Evolutionary conservation across 2,329 filamentous ascomycete genomes (phyloP), one percentile per base, ranked within the genome.

Genomic region (Grosmannia clavigera): DNA sequence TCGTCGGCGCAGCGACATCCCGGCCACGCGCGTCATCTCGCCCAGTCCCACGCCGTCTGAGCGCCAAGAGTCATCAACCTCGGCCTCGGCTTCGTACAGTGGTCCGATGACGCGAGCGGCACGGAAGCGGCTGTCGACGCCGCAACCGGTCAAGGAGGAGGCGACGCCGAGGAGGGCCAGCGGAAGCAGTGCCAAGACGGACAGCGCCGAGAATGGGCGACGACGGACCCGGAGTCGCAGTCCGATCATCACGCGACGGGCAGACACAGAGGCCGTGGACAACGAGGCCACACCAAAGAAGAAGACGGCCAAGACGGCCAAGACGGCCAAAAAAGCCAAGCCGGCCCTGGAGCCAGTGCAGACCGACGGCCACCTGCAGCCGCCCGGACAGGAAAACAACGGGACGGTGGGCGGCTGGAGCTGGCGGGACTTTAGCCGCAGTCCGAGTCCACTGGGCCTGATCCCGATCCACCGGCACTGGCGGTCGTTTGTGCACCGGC

Each of bases 381-480:
- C 86, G 14, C 87, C 87, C 3, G 77, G 81, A 3, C 35, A 38
- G 35, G 33, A 6, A 35, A 27, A 27, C 51, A 19, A 19, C 29
- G 5, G n/a, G 29, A 75, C 46, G 10, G 54, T 55, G 33, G 29
- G 66, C 4, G 84, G 86, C 63, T 88, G 87, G 76, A 88, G 81
- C 71, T 95, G 90, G 89, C 83, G 88, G 62, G 89, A 92, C 70
- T 82, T 96, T 70, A 96, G 90, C 68, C 83, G 94, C 64, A 95
- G 90, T 66, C 94, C 94, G 3, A 95, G 90, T 67, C 94, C 94
- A 11, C 80, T 97, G 5, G 94, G 94, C 10, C 79, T 97, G 56
- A 99, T 99, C 63, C 94, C 94, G 2, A 92, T 99, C 67, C 94
- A 99, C 72, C 81, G 89, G 62, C 87, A 94, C 70, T 99, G 94